These are phyloP conservation scores for Coemansia sp. DNA, from an alignment of 192 early-diverging fungal species.

Conservation along the genomic window DNA sequence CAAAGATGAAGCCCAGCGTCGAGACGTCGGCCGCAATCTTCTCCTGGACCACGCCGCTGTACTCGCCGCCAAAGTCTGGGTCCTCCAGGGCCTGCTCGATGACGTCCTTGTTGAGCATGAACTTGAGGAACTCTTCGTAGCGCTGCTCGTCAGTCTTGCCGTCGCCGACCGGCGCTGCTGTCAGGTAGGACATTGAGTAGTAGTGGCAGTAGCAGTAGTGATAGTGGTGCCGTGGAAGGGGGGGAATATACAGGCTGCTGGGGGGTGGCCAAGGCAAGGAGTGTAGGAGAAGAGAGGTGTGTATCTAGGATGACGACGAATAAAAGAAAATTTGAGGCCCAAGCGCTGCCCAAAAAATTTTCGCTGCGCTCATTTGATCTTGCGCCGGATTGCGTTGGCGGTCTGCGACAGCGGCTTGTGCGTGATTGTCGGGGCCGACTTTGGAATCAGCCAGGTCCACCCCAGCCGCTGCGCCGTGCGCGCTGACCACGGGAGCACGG, in stretches of 20 bases:
- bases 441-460: conserved; percentile 47
- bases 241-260: no score
- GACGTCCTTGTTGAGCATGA: conserved; percentile 38
- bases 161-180: conserved; percentile 28
- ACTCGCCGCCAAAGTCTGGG: conserved; percentile 46
- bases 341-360: neutral
- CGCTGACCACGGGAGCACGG: conserved; percentile 46
- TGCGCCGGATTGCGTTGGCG: conserved; percentile 32
- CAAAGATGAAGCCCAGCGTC: conserved; percentile 25
- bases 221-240: no score
- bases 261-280: no score
- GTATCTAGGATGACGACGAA: no score
- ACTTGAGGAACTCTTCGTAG: conserved; percentile 39
- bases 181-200: conserved; percentile 43
- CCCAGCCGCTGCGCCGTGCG: conserved; percentile 44
- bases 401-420: conserved; percentile 32
- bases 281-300: neutral
- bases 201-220: no score
- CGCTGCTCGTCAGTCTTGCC: conserved; percentile 50
- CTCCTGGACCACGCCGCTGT: conserved; percentile 39
- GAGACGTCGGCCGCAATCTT: conserved; percentile 44
- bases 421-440: conserved; percentile 33
- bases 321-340: no score
- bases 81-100: conserved; percentile 39
- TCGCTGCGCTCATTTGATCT: conserved; percentile 23